Percentiles rank a stretch among this genome's conserved stretches.
Evolutionary conservation across 179 eudicot species (phyloP).

Genomic region (Corrigiola litoralis): DNA sequence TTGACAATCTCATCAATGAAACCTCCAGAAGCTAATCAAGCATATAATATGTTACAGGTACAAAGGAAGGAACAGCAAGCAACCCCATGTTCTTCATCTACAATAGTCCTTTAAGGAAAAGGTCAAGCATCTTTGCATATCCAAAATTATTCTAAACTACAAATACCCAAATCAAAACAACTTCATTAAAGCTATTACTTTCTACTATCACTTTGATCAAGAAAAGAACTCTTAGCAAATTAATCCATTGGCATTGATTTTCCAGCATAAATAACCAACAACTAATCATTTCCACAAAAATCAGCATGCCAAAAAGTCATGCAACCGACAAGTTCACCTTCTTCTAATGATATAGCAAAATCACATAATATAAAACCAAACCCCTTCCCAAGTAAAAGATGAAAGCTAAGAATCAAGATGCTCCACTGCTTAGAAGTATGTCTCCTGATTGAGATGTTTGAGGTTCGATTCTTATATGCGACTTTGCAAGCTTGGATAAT

Average conservation of each 20-base stretch:
- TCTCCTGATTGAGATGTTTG: too few relatives aligned
- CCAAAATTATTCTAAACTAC: neutral
- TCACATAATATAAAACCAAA: neutral
- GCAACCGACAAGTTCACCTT: neutral
- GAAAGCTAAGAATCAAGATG: neutral
- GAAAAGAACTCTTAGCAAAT: neutral
- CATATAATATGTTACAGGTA: neutral
- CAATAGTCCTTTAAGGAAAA: neutral
- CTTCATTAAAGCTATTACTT: neutral
- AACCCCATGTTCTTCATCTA: neutral
- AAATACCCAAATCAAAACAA: neutral
- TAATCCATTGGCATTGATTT: too few relatives aligned
- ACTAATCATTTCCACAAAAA: conserved; percentile 5
- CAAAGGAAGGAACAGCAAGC: neutral
- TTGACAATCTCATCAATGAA: neutral
- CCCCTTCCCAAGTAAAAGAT: neutral
- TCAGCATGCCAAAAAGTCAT: neutral
- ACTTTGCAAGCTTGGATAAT: too few relatives aligned
- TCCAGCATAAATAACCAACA: too few relatives aligned
- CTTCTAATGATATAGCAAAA: neutral
- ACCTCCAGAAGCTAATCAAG: neutral
- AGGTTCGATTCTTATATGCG: too few relatives aligned
- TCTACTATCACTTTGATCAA: neutral
- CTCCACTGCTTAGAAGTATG: too few relatives aligned
- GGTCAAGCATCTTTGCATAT: neutral